Evolutionary conservation across 2,329 filamentous ascomycete species (phyloP), one percentile per base, ranked within the genome.

Genomic region (Arachnopeziza araneosa): DNA sequence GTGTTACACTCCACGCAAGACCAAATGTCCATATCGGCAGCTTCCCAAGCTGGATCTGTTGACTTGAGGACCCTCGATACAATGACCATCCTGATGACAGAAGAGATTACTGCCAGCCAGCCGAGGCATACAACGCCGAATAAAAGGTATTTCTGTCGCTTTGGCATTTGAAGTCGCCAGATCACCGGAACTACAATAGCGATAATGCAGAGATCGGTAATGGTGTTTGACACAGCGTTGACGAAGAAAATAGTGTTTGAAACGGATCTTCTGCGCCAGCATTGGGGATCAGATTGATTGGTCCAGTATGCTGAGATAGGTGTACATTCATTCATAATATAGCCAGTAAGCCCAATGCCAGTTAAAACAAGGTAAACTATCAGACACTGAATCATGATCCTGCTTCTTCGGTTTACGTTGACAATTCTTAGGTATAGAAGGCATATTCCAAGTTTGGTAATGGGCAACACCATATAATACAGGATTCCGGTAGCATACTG

Each of bases 181-280:
- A 60, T 44, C 24, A 60, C 58, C 1, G 58, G 58, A 21, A 60
- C 30, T n/a, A 60, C 54, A 32, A 60, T 60, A 6, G 55, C 9
- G 17, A 60, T 56, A 24, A 60, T 52, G 50, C 54, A 60, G 19
- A 32, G 50, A 23, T 60, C 54, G 14, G 50, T 55, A n/a, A 56
- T 48, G 1, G 58, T 60, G 21, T 60, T 44, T 44, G 36, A 44
- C 10, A 12, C 36, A 3, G 36, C 36, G 17, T 44, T 44, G 17
- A 44, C 6, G 17, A 44, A 44, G 36, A 44, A 44, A 4, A 44
- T 44, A 4, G 36, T 14, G 17, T 44, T 44, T 2, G 36, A 44
- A 14, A 19, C 17, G 10, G 36, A 17, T 44, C 36, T 14, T 44
- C 36, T 6, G 10, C 36, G 36, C 10, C 17, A 19, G 36, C 36